Conservation (phyloP, 192 early-diverging fungal genomes). For the Dissophora ornata region DNA sequence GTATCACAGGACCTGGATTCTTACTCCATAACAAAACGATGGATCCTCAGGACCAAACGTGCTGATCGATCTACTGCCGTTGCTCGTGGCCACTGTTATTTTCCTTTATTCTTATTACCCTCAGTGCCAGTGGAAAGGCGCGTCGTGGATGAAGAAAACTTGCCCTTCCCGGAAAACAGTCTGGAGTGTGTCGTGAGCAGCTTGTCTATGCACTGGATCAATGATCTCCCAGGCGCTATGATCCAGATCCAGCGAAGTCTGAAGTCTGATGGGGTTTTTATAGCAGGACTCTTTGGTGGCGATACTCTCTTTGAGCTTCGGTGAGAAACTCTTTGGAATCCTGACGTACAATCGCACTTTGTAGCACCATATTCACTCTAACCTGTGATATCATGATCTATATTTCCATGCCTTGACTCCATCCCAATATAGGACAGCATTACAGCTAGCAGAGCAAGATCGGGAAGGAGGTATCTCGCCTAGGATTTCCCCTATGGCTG, state of each 20-base stretch:
- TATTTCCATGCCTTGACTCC: too few species aligned
- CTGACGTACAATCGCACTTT: too few species aligned
- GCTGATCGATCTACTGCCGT: not conserved
- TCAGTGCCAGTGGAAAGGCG: slow-evolving; percentile 78
- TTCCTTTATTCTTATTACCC: not conserved
- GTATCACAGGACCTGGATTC: too few species aligned
- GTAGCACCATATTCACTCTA: not conserved
- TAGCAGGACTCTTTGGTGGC: slow-evolving; percentile 93
- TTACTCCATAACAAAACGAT: too few species aligned
- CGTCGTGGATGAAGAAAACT: slow-evolving; percentile 86
- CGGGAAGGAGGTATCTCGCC: slow-evolving; percentile 90
- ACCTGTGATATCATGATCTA: too few species aligned
- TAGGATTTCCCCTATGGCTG: slow-evolving; percentile 90
- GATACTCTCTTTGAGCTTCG: slow-evolving; percentile 96
- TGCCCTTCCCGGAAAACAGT: slow-evolving; percentile 85
- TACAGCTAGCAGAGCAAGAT: slow-evolving; percentile 94
- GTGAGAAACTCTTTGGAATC: slow-evolving; percentile 35
- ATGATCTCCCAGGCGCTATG: slow-evolving; percentile 91
- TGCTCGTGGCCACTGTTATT: not conserved
- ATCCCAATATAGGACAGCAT: slow-evolving; percentile 79
- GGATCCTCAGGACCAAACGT: too few species aligned
- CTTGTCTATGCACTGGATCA: slow-evolving; percentile 94
- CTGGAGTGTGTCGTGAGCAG: slow-evolving; percentile 91
- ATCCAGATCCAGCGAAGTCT: slow-evolving; percentile 85
- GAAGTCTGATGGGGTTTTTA: slow-evolving; percentile 93